Conservation (phyloP, 208 protist genomes). For the Lotmaria passim region DNA sequence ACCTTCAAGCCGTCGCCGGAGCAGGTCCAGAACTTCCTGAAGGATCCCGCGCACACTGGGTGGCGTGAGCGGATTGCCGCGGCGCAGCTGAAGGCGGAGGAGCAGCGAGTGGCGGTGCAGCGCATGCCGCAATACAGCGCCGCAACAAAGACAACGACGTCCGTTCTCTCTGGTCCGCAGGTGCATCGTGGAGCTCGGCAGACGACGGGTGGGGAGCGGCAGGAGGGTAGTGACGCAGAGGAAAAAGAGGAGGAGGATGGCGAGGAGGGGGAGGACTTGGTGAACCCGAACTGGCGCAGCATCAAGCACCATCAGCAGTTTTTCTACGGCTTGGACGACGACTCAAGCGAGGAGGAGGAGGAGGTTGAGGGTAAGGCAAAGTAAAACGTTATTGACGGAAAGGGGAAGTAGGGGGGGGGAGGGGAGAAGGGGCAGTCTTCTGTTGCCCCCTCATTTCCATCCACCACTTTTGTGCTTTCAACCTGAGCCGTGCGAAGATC, state of each 20-base stretch:
- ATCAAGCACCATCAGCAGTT: conserved; percentile 79
- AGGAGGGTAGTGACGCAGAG: no score
- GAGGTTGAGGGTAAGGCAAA: conserved; percentile 40
- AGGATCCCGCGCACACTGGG: conserved; percentile 36
- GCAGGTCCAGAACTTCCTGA: conserved; percentile 71
- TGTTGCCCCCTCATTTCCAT: conserved; percentile 2
- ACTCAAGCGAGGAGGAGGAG: conserved; percentile 56
- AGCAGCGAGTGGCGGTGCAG: conserved; percentile 42
- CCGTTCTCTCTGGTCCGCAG: conserved; percentile 38
- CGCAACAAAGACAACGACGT: conserved; percentile 60
- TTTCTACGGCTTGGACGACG: conserved; percentile 67
- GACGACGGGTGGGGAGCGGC: neutral
- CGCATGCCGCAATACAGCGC: conserved; percentile 58
- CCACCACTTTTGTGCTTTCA: neutral
- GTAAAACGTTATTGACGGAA: no score
- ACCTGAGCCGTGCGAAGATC: conserved; percentile 4
- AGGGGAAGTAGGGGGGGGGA: conserved; percentile 10
- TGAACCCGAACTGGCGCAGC: conserved; percentile 79
- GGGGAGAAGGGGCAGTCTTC: neutral
- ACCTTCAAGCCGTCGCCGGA: conserved; percentile 81
- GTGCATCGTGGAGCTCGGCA: conserved; percentile 2
- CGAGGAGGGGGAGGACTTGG: conserved; percentile 31
- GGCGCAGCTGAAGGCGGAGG: conserved; percentile 50
- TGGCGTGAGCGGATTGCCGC: conserved; percentile 47
- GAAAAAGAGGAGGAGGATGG: conserved; percentile 17